Evolutionary conservation across 2,329 filamentous ascomycete genomes (phyloP).

Genomic region (Claviceps capensis): DNA sequence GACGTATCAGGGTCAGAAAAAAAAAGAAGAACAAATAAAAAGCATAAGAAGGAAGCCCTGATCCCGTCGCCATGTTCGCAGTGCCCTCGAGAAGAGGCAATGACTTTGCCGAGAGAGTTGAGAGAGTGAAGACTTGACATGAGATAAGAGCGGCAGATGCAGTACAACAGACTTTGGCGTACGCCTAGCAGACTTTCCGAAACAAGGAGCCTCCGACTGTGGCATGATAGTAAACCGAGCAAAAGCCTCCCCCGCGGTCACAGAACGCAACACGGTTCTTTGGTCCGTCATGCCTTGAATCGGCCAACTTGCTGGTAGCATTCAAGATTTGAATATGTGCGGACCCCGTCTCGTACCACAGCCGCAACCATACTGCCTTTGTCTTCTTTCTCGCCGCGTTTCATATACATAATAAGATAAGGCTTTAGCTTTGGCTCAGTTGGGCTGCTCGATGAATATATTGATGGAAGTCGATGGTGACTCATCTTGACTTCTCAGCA

Average conservation of each 20-base stretch:
- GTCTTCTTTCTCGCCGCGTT: not conserved
- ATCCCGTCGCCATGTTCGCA: not conserved
- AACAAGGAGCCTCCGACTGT: too few relatives aligned
- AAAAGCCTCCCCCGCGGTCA: not conserved
- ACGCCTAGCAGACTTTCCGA: not conserved
- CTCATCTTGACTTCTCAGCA: slow-evolving; percentile 4
- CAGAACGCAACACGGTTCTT: not conserved
- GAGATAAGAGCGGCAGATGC: not conserved
- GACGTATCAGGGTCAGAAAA: not conserved
- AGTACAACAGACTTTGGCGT: not conserved
- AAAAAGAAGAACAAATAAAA: not conserved
- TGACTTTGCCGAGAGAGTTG: slow-evolving; percentile 3
- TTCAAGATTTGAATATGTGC: not conserved
- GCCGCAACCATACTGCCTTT: not conserved
- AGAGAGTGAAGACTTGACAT: not conserved
- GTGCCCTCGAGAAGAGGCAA: not conserved
- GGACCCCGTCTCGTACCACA: not conserved
- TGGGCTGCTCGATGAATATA: not conserved
- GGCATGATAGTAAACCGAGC: not conserved
- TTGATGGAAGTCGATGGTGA: not conserved
- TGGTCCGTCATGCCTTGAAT: not conserved
- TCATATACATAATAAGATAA: not conserved
- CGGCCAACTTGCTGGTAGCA: slow-evolving; percentile 1
- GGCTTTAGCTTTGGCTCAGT: not conserved
- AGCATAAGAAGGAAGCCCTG: not conserved